Percentiles rank a stretch among this genome's conserved stretches.
Conservation (phyloP, 2,329 filamentous ascomycete species). For the Magnaporthiopsis incrustans region DNA sequence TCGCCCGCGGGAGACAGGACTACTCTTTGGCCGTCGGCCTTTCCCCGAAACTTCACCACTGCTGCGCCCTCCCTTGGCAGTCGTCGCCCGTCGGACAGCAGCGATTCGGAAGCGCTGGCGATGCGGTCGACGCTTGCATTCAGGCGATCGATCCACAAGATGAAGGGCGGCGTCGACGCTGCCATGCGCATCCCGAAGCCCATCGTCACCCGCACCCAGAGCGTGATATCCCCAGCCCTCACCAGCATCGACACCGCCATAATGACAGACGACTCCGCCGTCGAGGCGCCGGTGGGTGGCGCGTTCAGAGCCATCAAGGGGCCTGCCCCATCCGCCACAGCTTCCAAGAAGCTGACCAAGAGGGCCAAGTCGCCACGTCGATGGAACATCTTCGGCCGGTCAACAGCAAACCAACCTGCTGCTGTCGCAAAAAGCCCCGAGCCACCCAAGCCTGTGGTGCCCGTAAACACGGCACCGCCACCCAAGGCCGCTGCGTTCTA, state of each 20-base stretch:
- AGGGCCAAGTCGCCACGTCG: conserved; percentile 47
- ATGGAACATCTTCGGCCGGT: conserved; percentile 57
- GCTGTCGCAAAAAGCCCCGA: conserved; percentile 28
- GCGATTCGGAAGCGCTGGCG: conserved; percentile 40
- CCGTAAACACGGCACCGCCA: conserved; percentile 35
- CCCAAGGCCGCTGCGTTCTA: conserved; percentile 51
- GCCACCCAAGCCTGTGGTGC: conserved; percentile 30
- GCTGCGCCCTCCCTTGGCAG: conserved; percentile 17
- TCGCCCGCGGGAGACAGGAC: conserved; percentile 30
- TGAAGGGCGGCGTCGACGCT: conserved; percentile 22
- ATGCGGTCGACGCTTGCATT: conserved; percentile 46
- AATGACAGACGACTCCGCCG: conserved; percentile 47
- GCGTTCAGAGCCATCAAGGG: conserved; percentile 11
- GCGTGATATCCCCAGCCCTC: conserved; percentile 37
- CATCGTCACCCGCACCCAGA: conserved; percentile 34
- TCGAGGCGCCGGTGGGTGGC: conserved; percentile 20
- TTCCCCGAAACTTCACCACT: conserved; percentile 29
- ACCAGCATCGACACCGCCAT: conserved; percentile 50
- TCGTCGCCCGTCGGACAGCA: conserved; percentile 46
- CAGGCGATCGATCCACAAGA: conserved; percentile 43
- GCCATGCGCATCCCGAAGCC: conserved; percentile 43
- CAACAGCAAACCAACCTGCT: conserved; percentile 36
- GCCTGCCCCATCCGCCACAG: conserved; percentile 13
- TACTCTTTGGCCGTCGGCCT: conserved; percentile 46
- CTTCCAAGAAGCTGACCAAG: conserved; percentile 48